Evolutionary conservation across 371 early-diverging fungal genomes (phyloP), one percentile per base, ranked within the genome.

Genomic region (Syncephalis fuscata): DNA sequence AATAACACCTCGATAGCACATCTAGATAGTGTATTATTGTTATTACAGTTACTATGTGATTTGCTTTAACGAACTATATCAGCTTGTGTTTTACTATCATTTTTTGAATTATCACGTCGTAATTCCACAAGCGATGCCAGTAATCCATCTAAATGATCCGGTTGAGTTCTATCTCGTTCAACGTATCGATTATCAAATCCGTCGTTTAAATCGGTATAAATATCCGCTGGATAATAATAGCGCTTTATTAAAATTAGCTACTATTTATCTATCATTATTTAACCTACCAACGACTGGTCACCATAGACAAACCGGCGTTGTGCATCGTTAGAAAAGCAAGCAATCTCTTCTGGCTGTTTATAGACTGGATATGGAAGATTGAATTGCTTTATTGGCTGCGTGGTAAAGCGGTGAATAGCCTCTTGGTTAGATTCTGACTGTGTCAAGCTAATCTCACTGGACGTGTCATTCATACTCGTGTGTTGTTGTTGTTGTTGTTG

Each of bases 101-200:
- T 45, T 2, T 44, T 8, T 20, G 32, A 26, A 39, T 48, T 7
- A 26, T 22, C 25, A 59, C 54, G 45, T 62, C 61, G 50, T 54
- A 46, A 25, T 65, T 39, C n/a, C 57, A 51, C 27, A 90, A n/a
- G 53, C 0, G 78, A 73, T 39, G 74, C 71, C 25, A 90, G 61
- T 36, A 93, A 53, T 0, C 85, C 78, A 57, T 93, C 86, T 27
- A 93, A 65, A 52, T 83, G 84, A 49, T 90, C 94, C 22, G 73
- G 63, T 4, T 67, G 58, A 10, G 61, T 50, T 10, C 50, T 53
- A 46, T 79, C 79, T 16, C 89, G 73, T 49, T 66, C 52, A 9
- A 85, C 68, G 56, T 74, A 84, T 14, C 64, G 17, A 3, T 32
- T 52, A 10, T 75, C 69, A 45, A 59, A 82, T 21, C 73, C 76